Percentiles rank a stretch among this genome's conserved stretches.
phyloP scores from a whole-genome alignment of 192 early-diverging fungal genomes.

The Piromyces finnis region DNA sequence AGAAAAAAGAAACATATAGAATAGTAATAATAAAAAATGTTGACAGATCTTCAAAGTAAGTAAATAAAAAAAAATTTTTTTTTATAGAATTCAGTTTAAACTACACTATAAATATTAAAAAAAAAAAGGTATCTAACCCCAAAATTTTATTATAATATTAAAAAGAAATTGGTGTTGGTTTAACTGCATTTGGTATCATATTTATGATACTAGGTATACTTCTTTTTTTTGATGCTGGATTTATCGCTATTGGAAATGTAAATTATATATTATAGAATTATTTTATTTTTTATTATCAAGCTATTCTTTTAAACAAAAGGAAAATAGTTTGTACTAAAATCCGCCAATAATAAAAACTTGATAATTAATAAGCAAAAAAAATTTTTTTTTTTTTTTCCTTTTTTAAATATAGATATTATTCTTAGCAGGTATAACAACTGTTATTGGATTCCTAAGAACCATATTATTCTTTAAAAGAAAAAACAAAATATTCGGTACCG shows the following conservation, averaged over 20 bases:
- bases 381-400: not conserved
- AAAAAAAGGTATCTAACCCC: too few relatives aligned
- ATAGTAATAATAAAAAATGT: too few relatives aligned
- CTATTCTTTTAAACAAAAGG: too few relatives aligned
- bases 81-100: too few relatives aligned
- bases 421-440: constrained; percentile 64
- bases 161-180: constrained; percentile 75
- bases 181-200: constrained; percentile 80
- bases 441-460: constrained; percentile 83
- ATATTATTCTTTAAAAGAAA: constrained; percentile 63
- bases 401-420: constrained; percentile 57
- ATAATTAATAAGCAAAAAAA: not conserved
- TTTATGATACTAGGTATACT: constrained; percentile 88
- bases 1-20: too few relatives aligned
- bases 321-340: too few relatives aligned
- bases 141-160: too few relatives aligned
- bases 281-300: too few relatives aligned
- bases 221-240: constrained; percentile 84
- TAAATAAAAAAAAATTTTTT: too few relatives aligned
- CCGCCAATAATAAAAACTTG: not conserved
- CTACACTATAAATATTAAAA: too few relatives aligned
- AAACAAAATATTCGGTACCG: constrained; percentile 75
- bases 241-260: constrained; percentile 94
- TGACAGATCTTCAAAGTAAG: too few relatives aligned
- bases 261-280: constrained; percentile 5